Percentiles rank a stretch among this genome's conserved stretches.
Conservation (phyloP, 1,139 yeast genomes). For the Diutina pseudorugosa region DNA sequence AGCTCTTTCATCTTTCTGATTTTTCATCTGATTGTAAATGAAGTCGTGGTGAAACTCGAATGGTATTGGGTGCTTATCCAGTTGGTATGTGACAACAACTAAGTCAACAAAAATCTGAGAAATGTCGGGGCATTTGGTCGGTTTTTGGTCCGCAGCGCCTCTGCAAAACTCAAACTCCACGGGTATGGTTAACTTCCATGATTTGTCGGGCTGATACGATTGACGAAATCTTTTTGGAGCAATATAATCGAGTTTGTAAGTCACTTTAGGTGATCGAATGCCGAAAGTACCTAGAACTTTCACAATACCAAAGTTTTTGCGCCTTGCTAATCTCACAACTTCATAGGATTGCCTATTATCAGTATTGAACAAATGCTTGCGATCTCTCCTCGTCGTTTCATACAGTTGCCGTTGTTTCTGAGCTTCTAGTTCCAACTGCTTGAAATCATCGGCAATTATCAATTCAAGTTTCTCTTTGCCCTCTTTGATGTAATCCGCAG, state of each 20-base stretch:
- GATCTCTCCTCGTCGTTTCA: neutral
- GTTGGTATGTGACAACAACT: conserved; percentile 11
- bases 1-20: neutral
- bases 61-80: conserved; percentile 12
- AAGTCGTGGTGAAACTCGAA: conserved; percentile 14
- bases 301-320: neutral
- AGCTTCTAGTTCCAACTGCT: neutral
- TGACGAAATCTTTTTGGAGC: conserved; percentile 13
- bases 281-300: conserved; percentile 12
- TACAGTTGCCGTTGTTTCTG: conserved; percentile 2
- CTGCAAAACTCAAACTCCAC: conserved; percentile 12
- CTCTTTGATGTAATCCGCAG: conserved; percentile 18
- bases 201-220: conserved; percentile 3
- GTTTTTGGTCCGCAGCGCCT: conserved; percentile 7
- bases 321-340: neutral
- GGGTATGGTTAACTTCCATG: conserved; percentile 23
- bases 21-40: conserved; percentile 7
- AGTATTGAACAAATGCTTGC: neutral
- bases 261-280: conserved; percentile 17
- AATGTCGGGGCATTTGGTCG: conserved; percentile 9
- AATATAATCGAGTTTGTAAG: conserved; percentile 19
- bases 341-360: neutral
- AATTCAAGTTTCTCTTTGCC: conserved; percentile 13
- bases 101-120: conserved; percentile 11
- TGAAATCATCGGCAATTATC: conserved; percentile 7